Conservation (phyloP, 1,139 yeast species). For the Pichia norvegensis region DNA sequence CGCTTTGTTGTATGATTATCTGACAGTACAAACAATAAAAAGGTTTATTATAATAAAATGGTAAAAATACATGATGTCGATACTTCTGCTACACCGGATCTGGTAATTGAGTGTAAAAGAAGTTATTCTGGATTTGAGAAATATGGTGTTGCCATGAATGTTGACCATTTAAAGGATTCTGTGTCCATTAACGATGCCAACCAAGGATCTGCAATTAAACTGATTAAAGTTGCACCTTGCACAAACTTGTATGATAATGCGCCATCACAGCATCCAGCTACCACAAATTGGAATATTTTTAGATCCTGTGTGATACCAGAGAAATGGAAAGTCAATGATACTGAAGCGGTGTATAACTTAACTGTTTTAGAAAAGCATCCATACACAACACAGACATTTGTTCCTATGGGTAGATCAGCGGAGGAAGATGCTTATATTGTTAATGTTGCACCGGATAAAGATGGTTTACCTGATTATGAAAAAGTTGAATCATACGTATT, state of each 20-base stretch:
- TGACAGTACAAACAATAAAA: not conserved
- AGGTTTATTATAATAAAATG: constrained; percentile 1
- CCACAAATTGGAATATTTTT: constrained; percentile 77
- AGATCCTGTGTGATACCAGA: constrained; percentile 71
- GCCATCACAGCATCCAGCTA: constrained; percentile 36
- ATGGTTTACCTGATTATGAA: constrained; percentile 51
- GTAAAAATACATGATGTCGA: constrained; percentile 9
- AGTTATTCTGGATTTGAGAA: constrained; percentile 34
- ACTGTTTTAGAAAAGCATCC: constrained; percentile 88
- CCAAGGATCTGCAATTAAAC: constrained; percentile 86
- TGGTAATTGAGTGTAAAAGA: constrained; percentile 11
- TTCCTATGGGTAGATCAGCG: constrained; percentile 71
- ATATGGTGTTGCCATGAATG: constrained; percentile 51
- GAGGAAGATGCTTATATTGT: constrained; percentile 56
- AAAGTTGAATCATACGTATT: constrained; percentile 63
- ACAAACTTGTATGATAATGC: constrained; percentile 42
- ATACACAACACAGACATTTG: constrained; percentile 78
- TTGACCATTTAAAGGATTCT: constrained; percentile 41
- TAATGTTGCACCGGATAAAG: constrained; percentile 58
- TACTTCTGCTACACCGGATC: not conserved
- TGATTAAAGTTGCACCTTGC: constrained; percentile 65
- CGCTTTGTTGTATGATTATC: too few relatives aligned
- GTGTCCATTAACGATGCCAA: constrained; percentile 55
- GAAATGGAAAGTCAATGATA: constrained; percentile 33
- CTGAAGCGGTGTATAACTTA: constrained; percentile 38